Percentiles rank a stretch among this genome's conserved stretches.
Evolutionary conservation across 257 asterid species (phyloP).

Genomic region (Solanum microdontum): DNA sequence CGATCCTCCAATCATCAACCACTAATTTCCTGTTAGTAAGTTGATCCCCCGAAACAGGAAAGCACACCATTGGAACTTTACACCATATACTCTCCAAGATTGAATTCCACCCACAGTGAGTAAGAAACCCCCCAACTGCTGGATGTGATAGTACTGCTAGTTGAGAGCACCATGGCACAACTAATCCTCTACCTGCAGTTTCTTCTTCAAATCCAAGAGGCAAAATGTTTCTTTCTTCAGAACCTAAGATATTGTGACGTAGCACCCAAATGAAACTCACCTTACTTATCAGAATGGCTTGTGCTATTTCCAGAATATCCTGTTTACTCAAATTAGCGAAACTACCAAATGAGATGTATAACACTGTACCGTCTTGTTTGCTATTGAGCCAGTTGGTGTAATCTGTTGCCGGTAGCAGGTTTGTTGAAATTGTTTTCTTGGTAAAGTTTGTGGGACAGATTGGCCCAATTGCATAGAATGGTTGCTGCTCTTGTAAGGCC

Average conservation of each 20-base stretch:
- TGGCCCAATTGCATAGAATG: slow-evolving; percentile 13
- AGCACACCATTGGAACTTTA: slow-evolving; percentile 4
- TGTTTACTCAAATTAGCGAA: not conserved
- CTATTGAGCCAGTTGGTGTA: slow-evolving; percentile 7
- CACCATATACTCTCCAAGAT: slow-evolving; percentile 2
- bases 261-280: slow-evolving; percentile 15
- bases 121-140: slow-evolving; percentile 5
- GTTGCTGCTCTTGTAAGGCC: not conserved
- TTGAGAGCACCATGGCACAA: slow-evolving; percentile 14
- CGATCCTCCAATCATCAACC: slow-evolving; percentile 4
- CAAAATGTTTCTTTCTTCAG: not conserved
- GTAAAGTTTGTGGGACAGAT: not conserved
- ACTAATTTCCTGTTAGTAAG: slow-evolving; percentile 4
- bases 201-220: not conserved
- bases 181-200: slow-evolving; percentile 1
- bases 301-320: slow-evolving; percentile 12
- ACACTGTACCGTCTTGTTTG: slow-evolving; percentile 8
- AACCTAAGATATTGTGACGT: slow-evolving; percentile 1
- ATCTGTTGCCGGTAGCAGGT: slow-evolving; percentile 6
- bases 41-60: slow-evolving; percentile 1
- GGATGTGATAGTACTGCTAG: slow-evolving; percentile 6
- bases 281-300: slow-evolving; percentile 4
- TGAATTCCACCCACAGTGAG: slow-evolving; percentile 10
- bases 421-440: not conserved
- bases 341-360: slow-evolving; percentile 21